Evolutionary conservation across 1,139 yeast species (phyloP).

Genomic region (Williopsis jadinii): DNA sequence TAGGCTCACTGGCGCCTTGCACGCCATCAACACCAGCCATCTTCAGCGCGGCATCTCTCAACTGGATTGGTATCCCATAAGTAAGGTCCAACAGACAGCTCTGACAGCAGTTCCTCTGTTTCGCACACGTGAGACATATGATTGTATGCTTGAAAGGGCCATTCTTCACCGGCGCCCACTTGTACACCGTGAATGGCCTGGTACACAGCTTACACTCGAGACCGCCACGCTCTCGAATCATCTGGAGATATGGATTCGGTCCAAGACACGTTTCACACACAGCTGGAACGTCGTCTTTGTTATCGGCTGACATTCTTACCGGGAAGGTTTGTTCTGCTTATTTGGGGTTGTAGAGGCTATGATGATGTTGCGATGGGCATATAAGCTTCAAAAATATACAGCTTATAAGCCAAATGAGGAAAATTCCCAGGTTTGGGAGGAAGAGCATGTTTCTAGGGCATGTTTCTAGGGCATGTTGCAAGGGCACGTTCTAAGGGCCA

Average conservation of each 20-base stretch:
- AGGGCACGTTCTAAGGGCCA: no score
- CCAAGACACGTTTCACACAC: constrained; percentile 76
- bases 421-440: no score
- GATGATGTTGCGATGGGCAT: no score
- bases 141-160: constrained; percentile 42
- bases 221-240: constrained; percentile 70
- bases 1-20: constrained; percentile 35
- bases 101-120: constrained; percentile 79
- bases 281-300: constrained; percentile 25
- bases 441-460: no score
- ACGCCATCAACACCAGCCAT: constrained; percentile 53
- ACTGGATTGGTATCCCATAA: constrained; percentile 69
- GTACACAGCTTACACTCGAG: constrained; percentile 77
- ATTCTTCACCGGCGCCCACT: constrained; percentile 50
- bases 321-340: no score
- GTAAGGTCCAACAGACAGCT: constrained; percentile 76
- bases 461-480: no score
- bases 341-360: no score
- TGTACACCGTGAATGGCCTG: constrained; percentile 72
- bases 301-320: no score
- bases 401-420: no score
- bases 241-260: constrained; percentile 50
- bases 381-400: no score
- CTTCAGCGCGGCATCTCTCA: constrained; percentile 76
- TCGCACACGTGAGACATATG: constrained; percentile 74